A percentile compares a stretch with the other conserved stretches of the same genome.
Evolutionary conservation across 2,329 filamentous ascomycete genomes (phyloP).

Genomic region (Aureobasidium sp.): DNA sequence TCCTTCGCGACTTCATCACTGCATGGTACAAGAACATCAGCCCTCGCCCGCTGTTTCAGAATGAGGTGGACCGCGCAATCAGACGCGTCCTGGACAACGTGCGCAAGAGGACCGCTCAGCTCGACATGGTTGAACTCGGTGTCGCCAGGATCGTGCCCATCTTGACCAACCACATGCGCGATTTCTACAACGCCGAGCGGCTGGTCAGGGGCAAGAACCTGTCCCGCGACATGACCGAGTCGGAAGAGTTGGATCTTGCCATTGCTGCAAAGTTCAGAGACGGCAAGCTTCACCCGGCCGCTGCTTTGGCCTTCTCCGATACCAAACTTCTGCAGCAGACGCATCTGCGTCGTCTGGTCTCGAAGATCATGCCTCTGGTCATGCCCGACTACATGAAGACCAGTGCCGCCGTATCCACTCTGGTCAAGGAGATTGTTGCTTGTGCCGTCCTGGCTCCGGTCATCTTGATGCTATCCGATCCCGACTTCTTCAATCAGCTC

Average conservation of each 20-base stretch:
- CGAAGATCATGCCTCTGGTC: slow-evolving; percentile 64
- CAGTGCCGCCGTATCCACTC: slow-evolving; percentile 70
- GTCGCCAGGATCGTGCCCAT: slow-evolving; percentile 81
- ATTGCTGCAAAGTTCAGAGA: slow-evolving; percentile 92
- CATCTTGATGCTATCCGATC: slow-evolving; percentile 73
- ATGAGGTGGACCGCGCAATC: slow-evolving; percentile 78
- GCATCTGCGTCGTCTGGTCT: slow-evolving; percentile 70
- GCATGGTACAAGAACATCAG: slow-evolving; percentile 89
- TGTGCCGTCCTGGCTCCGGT: slow-evolving; percentile 85
- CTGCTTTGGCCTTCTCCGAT: slow-evolving; percentile 74
- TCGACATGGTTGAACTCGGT: slow-evolving; percentile 77
- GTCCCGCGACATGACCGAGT: slow-evolving; percentile 86
- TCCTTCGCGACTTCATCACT: slow-evolving; percentile 76
- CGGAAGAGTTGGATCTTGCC: slow-evolving; percentile 88
- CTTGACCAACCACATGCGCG: slow-evolving; percentile 77
- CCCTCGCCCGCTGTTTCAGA: slow-evolving; percentile 67
- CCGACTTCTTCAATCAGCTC: slow-evolving; percentile 95
- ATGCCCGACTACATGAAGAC: slow-evolving; percentile 67
- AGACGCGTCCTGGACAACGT: slow-evolving; percentile 65
- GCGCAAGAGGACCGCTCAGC: slow-evolving; percentile 61
- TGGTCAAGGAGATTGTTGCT: slow-evolving; percentile 84
- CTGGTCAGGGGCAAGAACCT: slow-evolving; percentile 80
- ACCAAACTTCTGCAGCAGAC: slow-evolving; percentile 81
- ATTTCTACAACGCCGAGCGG: slow-evolving; percentile 86
- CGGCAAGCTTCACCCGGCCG: slow-evolving; percentile 81